These are phyloP conservation scores for Diutina sp. DNA, from an alignment of 1,139 yeast genomes.

Conservation along the genomic window DNA sequence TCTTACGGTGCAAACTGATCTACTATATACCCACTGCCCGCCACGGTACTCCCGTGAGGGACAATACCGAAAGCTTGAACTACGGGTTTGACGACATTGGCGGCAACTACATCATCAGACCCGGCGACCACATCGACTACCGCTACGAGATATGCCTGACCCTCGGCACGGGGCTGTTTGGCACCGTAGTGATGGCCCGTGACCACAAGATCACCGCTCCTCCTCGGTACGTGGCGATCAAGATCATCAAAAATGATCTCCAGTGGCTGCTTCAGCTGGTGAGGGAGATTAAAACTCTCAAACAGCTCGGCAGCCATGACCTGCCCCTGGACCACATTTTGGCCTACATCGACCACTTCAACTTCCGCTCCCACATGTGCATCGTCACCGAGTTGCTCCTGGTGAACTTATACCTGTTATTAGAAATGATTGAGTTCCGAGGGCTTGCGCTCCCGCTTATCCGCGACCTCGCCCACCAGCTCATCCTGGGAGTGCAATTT, in stretches of 20 bases:
- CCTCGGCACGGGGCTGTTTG: conserved; percentile 78
- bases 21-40: conserved; percentile 23
- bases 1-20: conserved; percentile 23
- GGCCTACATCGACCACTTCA: conserved; percentile 56
- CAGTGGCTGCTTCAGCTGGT: conserved; percentile 72
- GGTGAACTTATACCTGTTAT: conserved; percentile 51
- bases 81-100: conserved; percentile 65
- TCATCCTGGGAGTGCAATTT: conserved; percentile 46
- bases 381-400: conserved; percentile 66
- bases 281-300: conserved; percentile 61
- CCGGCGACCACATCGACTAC: conserved; percentile 67
- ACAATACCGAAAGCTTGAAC: conserved; percentile 23
- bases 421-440: conserved; percentile 45
- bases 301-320: conserved; percentile 17
- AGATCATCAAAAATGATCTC: conserved; percentile 62
- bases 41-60: conserved; percentile 27
- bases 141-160: conserved; percentile 48
- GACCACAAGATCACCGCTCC: conserved; percentile 41
- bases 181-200: conserved; percentile 57
- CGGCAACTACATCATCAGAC: conserved; percentile 46
- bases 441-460: conserved; percentile 49
- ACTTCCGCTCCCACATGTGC: conserved; percentile 75
- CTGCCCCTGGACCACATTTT: conserved; percentile 27
- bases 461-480: conserved; percentile 37
- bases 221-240: conserved; percentile 46